Percentiles rank a stretch among this genome's conserved stretches.
These are phyloP conservation scores for Aspergillus haitiensis DNA, from an alignment of 495 filamentous ascomycete species.

Conservation along the genomic window DNA sequence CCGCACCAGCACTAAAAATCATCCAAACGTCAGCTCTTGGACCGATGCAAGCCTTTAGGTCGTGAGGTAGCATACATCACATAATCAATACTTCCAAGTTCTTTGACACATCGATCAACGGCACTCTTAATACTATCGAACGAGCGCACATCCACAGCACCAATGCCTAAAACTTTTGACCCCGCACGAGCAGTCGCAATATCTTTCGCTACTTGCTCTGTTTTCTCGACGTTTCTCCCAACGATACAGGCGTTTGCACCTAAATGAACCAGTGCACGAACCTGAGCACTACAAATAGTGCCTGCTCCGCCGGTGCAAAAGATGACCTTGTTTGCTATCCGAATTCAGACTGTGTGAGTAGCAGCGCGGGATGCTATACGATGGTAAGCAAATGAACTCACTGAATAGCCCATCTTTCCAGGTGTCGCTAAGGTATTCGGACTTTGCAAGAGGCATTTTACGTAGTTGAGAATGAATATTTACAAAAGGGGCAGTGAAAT, in stretches of 20 bases:
- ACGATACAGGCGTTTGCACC: conserved; percentile 93
- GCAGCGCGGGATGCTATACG: not conserved
- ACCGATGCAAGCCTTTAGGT: not conserved
- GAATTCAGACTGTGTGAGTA: conserved; percentile 11
- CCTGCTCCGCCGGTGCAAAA: conserved; percentile 96
- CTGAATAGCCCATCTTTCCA: conserved; percentile 88
- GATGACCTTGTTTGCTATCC: conserved; percentile 77
- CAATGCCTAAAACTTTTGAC: conserved; percentile 81
- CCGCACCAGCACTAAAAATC: conserved; percentile 76
- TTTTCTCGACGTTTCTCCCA: conserved; percentile 88
- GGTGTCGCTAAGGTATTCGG: conserved; percentile 72
- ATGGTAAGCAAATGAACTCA: conserved; percentile 30
- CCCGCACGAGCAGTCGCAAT: conserved; percentile 76
- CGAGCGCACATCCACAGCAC: conserved; percentile 79
- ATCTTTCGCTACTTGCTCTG: conserved; percentile 71
- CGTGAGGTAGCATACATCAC: conserved; percentile 66
- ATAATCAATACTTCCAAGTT: conserved; percentile 86
- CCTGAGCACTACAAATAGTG: conserved; percentile 90
- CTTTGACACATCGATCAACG: conserved; percentile 71
- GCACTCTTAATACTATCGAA: conserved; percentile 67
- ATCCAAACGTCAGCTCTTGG: conserved; percentile 12
- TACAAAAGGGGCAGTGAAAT: no score
- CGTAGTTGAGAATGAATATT: not conserved
- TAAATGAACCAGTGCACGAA: conserved; percentile 83
- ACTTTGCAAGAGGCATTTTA: conserved; percentile 60